Percentiles rank a stretch among this genome's conserved stretches.
phyloP scores from a whole-genome alignment of 495 filamentous ascomycete species.

The Evernia prunastri region DNA sequence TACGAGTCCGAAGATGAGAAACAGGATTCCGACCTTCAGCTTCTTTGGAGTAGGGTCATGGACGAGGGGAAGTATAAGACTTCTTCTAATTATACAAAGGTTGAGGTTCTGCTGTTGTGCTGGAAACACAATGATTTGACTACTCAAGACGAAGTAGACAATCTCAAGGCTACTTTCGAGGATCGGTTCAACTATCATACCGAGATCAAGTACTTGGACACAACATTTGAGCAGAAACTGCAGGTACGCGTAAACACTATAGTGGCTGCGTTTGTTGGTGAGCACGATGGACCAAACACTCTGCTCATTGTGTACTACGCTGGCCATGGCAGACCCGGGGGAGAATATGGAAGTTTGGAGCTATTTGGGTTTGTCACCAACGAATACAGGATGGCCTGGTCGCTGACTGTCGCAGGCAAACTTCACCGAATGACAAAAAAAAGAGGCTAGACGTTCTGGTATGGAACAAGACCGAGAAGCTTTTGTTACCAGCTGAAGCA shows the following conservation, averaged over 20 bases:
- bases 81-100: constrained; percentile 16
- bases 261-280: constrained; percentile 20
- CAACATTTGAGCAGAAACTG: neutral
- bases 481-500: constrained; percentile 24
- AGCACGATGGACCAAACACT: constrained; percentile 21
- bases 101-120: constrained; percentile 22
- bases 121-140: constrained; percentile 18
- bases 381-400: neutral
- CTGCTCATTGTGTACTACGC: constrained; percentile 35
- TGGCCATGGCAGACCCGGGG: constrained; percentile 29
- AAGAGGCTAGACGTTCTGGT: constrained; percentile 6
- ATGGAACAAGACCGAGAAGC: constrained; percentile 25
- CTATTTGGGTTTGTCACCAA: constrained; percentile 17
- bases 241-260: constrained; percentile 22
- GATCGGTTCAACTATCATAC: constrained; percentile 17
- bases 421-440: constrained; percentile 3
- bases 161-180: constrained; percentile 13
- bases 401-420: constrained; percentile 20
- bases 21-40: constrained; percentile 13
- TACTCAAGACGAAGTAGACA: constrained; percentile 13
- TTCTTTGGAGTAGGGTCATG: constrained; percentile 20
- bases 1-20: constrained; percentile 11
- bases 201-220: constrained; percentile 14
- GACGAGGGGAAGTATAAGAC: constrained; percentile 12
- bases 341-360: constrained; percentile 15